These are phyloP conservation scores for Diaporthe sp. DNA, from an alignment of 2,329 filamentous ascomycete genomes.

Conservation along the genomic window DNA sequence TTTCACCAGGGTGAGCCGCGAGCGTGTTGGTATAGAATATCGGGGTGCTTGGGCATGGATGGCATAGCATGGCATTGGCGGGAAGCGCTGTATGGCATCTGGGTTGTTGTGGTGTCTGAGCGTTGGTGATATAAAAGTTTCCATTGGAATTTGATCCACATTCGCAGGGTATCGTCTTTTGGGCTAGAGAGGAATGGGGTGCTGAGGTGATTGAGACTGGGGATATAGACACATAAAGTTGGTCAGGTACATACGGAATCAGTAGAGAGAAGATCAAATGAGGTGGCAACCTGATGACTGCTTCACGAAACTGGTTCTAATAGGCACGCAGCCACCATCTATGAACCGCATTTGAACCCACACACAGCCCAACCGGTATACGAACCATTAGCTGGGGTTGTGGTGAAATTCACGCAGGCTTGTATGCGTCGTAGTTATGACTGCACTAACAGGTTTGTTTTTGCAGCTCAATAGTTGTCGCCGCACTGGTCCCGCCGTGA, in stretches of 20 bases:
- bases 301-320: neutral
- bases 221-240: slow-evolving; percentile 8
- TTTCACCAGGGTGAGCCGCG: slow-evolving; percentile 6
- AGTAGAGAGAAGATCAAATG: neutral
- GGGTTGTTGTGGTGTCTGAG: neutral
- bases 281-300: neutral
- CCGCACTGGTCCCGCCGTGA: neutral
- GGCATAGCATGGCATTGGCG: neutral
- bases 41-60: neutral
- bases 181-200: neutral
- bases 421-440: neutral
- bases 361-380: neutral
- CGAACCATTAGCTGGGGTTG: too few relatives aligned
- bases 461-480: neutral
- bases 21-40: slow-evolving; percentile 8
- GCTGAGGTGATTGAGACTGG: neutral
- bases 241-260: neutral
- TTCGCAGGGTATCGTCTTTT: neutral
- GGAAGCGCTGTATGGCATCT: slow-evolving; percentile 8
- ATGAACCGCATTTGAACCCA: neutral
- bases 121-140: slow-evolving; percentile 16
- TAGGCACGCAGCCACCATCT: neutral
- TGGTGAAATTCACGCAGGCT: neutral
- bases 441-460: neutral
- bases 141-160: slow-evolving; percentile 2